Percentiles rank a stretch among this genome's conserved stretches.
These are phyloP conservation scores for Monosporascus ibericus DNA, from an alignment of 2,329 filamentous ascomycete species.

Conservation along the genomic window DNA sequence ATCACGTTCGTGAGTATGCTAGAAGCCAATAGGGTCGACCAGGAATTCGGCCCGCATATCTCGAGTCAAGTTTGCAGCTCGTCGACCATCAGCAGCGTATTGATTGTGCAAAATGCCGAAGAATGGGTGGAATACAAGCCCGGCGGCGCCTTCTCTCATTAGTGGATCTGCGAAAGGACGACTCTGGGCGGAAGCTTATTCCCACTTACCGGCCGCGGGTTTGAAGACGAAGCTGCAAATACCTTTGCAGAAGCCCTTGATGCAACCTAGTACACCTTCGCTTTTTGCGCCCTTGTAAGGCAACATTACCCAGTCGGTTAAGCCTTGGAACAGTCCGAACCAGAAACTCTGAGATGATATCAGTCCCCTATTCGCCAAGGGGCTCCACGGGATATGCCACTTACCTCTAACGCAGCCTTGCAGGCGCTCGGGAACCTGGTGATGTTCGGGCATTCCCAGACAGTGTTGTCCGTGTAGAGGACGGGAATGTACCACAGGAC, in stretches of 20 bases:
- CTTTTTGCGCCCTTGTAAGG: conserved; percentile 10
- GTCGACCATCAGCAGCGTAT: no score
- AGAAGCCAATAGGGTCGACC: no score
- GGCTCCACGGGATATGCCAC: neutral
- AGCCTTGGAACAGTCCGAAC: conserved; percentile 9
- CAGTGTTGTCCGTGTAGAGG: conserved; percentile 10
- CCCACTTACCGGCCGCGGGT: conserved; percentile 7
- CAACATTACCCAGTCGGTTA: conserved; percentile 12
- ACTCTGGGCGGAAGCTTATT: neutral
- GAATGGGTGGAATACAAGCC: conserved; percentile 9
- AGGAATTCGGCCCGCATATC: no score
- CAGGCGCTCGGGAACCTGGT: conserved; percentile 11
- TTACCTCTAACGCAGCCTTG: conserved; percentile 7
- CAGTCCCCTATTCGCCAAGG: neutral
- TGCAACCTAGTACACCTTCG: conserved; percentile 10
- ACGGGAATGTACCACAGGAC: conserved; percentile 11
- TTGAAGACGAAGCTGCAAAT: conserved; percentile 10
- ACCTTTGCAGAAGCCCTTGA: conserved; percentile 10
- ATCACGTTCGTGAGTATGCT: no score
- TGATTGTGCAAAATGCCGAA: conserved; percentile 16
- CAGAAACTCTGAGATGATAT: conserved; percentile 5
- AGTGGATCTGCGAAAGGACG: neutral
- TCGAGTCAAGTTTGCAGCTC: no score
- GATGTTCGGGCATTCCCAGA: conserved; percentile 12
- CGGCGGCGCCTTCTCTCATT: conserved; percentile 7